phyloP scores from a whole-genome alignment of 2,329 filamentous ascomycete genomes.

The Colletotrichum spaethianum region DNA sequence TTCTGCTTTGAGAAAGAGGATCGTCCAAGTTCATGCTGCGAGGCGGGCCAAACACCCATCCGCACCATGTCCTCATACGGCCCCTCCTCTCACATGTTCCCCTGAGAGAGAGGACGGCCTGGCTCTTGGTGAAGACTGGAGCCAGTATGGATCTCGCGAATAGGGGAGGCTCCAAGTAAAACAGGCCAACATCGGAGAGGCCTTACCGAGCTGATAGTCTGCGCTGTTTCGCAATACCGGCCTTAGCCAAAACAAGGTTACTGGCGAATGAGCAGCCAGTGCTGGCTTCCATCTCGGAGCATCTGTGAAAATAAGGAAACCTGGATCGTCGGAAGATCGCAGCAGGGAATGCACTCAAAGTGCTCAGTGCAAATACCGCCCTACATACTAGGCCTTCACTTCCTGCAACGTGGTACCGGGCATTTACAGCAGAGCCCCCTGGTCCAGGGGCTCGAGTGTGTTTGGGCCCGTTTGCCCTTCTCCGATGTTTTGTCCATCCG shows the following conservation, averaged over 20 bases:
- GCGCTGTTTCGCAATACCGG: slow-evolving; percentile 31
- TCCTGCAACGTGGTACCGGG: neutral
- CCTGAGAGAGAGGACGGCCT: neutral
- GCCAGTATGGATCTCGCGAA: slow-evolving; percentile 8
- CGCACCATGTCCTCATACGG: slow-evolving; percentile 21
- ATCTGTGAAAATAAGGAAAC: slow-evolving; percentile 41
- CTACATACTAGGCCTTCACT: neutral
- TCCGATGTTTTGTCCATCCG: slow-evolving; percentile 41
- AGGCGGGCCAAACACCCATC: slow-evolving; percentile 10
- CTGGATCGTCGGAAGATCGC: slow-evolving; percentile 38
- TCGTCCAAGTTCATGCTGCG: slow-evolving; percentile 5
- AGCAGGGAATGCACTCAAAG: neutral
- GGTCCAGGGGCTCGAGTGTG: slow-evolving; percentile 9
- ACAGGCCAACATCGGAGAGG: slow-evolving; percentile 16
- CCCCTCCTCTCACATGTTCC: slow-evolving; percentile 4
- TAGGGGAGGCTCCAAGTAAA: slow-evolving; percentile 18
- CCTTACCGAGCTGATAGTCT: slow-evolving; percentile 20
- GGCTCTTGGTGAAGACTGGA: neutral
- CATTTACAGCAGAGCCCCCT: slow-evolving; percentile 7
- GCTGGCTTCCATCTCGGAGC: neutral
- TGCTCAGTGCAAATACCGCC: neutral
- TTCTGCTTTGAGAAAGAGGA: neutral
- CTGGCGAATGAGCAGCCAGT: slow-evolving; percentile 28
- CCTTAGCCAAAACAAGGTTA: neutral
- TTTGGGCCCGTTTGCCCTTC: slow-evolving; percentile 24